A percentile compares a stretch with the other conserved stretches of the same genome.
Evolutionary conservation across 306 rosid genomes (phyloP).

Genomic region (Quercus suber): DNA sequence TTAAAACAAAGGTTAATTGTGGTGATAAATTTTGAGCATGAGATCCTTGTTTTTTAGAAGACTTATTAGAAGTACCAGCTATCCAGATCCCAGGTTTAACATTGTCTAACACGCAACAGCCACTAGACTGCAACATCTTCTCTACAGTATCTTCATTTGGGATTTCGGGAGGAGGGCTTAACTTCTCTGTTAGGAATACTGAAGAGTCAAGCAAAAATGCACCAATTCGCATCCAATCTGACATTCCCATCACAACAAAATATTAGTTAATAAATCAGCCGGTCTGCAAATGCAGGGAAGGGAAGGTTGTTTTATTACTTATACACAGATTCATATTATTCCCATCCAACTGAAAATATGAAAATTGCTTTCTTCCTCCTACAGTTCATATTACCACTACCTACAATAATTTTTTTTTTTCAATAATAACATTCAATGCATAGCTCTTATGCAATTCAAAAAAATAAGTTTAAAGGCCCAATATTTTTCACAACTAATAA

Average conservation of each 20-base stretch:
- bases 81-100: constrained; percentile 90
- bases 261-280: constrained; percentile 7
- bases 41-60: not conserved
- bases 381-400: too few species aligned
- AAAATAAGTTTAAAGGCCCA: too few species aligned
- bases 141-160: constrained; percentile 37
- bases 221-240: constrained; percentile 98
- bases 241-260: constrained; percentile 6
- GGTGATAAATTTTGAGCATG: constrained; percentile 9
- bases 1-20: constrained; percentile 15
- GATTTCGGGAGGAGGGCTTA: constrained; percentile 37
- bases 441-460: too few species aligned
- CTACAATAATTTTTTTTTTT: too few species aligned
- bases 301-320: too few species aligned
- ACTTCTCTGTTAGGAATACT: constrained; percentile 60
- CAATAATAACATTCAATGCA: too few species aligned
- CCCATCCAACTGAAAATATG: too few species aligned
- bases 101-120: constrained; percentile 66
- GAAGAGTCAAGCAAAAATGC: constrained; percentile 81
- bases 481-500: too few species aligned
- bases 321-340: too few species aligned
- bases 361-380: too few species aligned
- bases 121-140: constrained; percentile 55
- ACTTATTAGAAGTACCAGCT: constrained; percentile 53
- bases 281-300: not conserved